Evolutionary conservation across 73 alveolate genomes (phyloP).

Genomic region (Urostyla sp.): DNA sequence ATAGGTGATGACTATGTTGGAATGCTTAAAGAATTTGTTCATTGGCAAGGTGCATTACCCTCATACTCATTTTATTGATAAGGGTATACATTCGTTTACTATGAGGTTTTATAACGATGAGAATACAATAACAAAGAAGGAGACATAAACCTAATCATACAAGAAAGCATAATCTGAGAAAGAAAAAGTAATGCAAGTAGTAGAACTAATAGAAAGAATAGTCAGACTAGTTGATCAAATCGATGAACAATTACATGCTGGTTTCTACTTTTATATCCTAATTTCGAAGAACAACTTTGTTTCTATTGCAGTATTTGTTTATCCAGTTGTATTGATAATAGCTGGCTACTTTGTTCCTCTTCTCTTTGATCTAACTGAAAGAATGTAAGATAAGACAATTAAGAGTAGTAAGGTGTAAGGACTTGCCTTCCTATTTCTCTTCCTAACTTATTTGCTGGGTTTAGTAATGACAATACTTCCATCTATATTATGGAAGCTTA

Average conservation of each 20-base stretch:
- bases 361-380: background rate
- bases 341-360: conserved; percentile 10
- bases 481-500: background rate
- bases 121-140: too few species aligned
- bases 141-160: too few species aligned
- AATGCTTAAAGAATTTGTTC: conserved; percentile 45
- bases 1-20: conserved; percentile 22
- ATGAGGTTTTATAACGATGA: conserved; percentile 5
- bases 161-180: conserved; percentile 18
- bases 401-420: background rate
- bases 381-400: background rate
- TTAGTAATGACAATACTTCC: background rate
- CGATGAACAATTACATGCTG: conserved; percentile 67
- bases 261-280: conserved; percentile 54
- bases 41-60: conserved; percentile 52
- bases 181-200: background rate
- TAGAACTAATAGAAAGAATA: conserved; percentile 27
- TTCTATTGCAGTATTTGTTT: conserved; percentile 16
- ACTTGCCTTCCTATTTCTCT: background rate
- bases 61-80: conserved; percentile 42
- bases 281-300: conserved; percentile 17
- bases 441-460: conserved; percentile 42
- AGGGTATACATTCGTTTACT: conserved; percentile 49
- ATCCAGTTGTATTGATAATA: conserved; percentile 27
- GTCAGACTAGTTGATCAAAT: conserved; percentile 26